Evolutionary conservation across 257 asterid species (phyloP).

Genomic region (Hygrophila difformis): DNA sequence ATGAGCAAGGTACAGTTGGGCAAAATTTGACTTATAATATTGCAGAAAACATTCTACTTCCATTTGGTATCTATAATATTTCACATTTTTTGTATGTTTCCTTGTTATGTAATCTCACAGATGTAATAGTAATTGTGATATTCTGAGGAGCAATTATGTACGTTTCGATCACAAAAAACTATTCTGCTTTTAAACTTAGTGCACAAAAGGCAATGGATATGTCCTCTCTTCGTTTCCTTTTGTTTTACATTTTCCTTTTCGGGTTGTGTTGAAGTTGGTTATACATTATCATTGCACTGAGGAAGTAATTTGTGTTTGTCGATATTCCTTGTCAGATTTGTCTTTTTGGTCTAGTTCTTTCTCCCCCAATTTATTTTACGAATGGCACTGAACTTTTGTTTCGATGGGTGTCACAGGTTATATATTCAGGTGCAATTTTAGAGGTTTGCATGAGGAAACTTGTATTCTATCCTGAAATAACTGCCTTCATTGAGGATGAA

Average conservation of each 20-base stretch:
- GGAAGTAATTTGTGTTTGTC: too few relatives aligned
- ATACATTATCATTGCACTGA: too few relatives aligned
- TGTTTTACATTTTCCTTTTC: too few relatives aligned
- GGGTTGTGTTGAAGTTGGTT: too few relatives aligned
- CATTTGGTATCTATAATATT: not conserved
- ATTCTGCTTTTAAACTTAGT: too few relatives aligned
- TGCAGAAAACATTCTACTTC: not conserved
- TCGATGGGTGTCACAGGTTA: slow-evolving; percentile 33
- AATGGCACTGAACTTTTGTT: not conserved
- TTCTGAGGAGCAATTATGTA: too few relatives aligned
- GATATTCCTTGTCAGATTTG: not conserved
- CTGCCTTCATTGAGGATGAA: slow-evolving; percentile 88
- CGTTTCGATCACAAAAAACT: too few relatives aligned
- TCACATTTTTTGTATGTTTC: not conserved
- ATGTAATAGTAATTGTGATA: too few relatives aligned
- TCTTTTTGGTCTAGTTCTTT: not conserved
- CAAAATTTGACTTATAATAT: not conserved
- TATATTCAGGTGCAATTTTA: slow-evolving; percentile 68
- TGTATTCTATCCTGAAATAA: slow-evolving; percentile 87
- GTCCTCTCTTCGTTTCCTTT: too few relatives aligned
- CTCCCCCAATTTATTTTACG: not conserved
- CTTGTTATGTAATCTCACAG: too few relatives aligned
- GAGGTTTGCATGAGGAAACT: slow-evolving; percentile 98
- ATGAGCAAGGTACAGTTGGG: slow-evolving; percentile 60
- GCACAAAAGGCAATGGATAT: too few relatives aligned